Evolutionary conservation across 2,329 filamentous ascomycete genomes (phyloP).

Genomic region (Aspergillus calidoustus): DNA sequence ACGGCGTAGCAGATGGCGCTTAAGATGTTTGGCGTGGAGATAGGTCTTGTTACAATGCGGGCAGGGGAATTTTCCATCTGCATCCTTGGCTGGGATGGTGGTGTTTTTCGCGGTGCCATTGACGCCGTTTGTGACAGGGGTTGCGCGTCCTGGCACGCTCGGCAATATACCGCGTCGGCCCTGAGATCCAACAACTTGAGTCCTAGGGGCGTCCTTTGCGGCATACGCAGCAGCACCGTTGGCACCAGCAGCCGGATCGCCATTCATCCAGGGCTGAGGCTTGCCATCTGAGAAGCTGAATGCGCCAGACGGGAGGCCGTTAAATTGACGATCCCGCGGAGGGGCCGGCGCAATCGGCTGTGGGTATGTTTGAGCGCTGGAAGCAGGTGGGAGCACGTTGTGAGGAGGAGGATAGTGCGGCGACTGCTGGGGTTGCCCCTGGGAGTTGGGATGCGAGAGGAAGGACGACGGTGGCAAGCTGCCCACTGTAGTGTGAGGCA

Average conservation of each 20-base stretch:
- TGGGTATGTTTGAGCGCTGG: conserved; percentile 70
- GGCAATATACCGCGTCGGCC: conserved; percentile 89
- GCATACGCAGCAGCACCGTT: conserved; percentile 44
- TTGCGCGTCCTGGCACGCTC: conserved; percentile 83
- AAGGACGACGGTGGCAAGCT: conserved; percentile 49
- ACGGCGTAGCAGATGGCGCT: conserved; percentile 95
- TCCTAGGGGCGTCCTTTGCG: conserved; percentile 55
- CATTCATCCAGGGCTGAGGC: conserved; percentile 56
- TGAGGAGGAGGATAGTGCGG: conserved; percentile 46
- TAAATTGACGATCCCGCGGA: conserved; percentile 57
- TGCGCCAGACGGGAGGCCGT: conserved; percentile 73
- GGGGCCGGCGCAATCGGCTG: conserved; percentile 78
- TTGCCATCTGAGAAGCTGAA: conserved; percentile 62
- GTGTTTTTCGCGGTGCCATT: conserved; percentile 74
- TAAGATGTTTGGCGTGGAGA: conserved; percentile 94
- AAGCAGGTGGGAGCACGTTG: conserved; percentile 68
- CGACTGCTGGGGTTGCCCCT: conserved; percentile 43
- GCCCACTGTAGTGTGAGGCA: conserved; percentile 47
- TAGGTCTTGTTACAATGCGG: conserved; percentile 99
- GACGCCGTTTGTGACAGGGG: conserved; percentile 67
- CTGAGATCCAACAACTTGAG: conserved; percentile 93
- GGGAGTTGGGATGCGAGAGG: conserved; percentile 46
- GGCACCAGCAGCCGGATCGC: conserved; percentile 45
- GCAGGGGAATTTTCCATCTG: conserved; percentile 97
- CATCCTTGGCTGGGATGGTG: conserved; percentile 89